Conservation (phyloP, 2,329 filamentous ascomycete species). For the Akanthomyces uredinophilus region DNA sequence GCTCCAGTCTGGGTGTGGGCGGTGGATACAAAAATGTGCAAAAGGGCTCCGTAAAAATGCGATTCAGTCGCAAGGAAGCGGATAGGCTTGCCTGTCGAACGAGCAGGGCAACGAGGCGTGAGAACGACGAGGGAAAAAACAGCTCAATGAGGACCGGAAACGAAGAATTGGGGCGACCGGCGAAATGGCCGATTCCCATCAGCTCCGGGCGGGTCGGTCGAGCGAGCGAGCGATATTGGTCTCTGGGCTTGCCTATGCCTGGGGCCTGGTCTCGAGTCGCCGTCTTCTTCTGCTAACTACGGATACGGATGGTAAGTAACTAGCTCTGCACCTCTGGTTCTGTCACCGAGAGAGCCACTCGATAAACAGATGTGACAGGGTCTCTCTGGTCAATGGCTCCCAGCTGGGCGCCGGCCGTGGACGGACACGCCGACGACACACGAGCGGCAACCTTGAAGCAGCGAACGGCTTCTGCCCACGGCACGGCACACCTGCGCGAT, state of each 20-base stretch:
- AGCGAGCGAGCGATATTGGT: not conserved
- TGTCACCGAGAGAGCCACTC: constrained; percentile 8
- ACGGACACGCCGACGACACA: constrained; percentile 9
- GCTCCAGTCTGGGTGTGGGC: constrained; percentile 2
- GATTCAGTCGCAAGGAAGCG: constrained; percentile 7
- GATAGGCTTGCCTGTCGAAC: not conserved
- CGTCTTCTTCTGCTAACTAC: not conserved
- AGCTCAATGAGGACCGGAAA: not conserved
- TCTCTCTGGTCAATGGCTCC: not conserved
- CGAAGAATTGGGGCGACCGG: constrained; percentile 9
- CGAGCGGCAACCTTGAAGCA: not conserved
- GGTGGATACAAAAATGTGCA: constrained; percentile 5
- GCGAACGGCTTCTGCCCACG: constrained; percentile 2
- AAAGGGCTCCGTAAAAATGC: constrained; percentile 9
- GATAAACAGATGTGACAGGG: not conserved
- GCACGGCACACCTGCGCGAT: not conserved
- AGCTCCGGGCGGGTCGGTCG: constrained; percentile 10
- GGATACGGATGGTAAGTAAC: no score
- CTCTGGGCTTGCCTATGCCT: not conserved
- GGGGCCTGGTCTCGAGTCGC: not conserved
- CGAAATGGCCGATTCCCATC: constrained; percentile 13
- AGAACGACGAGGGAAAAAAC: not conserved
- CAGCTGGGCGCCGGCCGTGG: not conserved
- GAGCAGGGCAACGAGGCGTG: not conserved
- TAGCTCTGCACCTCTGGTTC: constrained; percentile 6